Base-by-base conservation (phyloP, 129 eudicot genomes). In the Lactuca saligna region DNA sequence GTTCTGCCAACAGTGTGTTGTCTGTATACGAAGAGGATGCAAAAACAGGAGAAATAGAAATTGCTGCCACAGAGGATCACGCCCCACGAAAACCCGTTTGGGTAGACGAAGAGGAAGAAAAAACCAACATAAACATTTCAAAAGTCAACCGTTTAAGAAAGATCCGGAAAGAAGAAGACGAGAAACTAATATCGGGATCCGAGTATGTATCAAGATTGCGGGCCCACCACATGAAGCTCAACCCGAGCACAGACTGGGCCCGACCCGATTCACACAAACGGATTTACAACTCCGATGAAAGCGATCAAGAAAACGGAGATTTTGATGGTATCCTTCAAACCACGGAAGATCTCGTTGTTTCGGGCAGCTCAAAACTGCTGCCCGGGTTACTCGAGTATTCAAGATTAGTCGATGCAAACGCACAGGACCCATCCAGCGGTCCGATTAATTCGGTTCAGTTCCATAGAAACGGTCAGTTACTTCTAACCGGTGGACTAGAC, bases 161-260 rank as follows among this genome's bases (percentile, higher is more conserved):
- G 74, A 69, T 93, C 65, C 80, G 99, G 63, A 83, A 83, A 63
- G 90, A 81, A 74, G 99, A 89, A 86, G 90, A 74, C 10, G 97
- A 93, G 70, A 85, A 78, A 16, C 63, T 87, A 38, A 89, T 93
- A 17, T 69, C 87, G 11, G 99, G 95, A n/a, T 65, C 87, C 8
- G 79, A 85, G 0, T 93, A 93, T 63, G 95, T 84, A 5, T 75
- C 93, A 25, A 85, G 99, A 55, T 77, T 93, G 71, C 81, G 99
- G 78, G 99, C 97, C 68, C 99, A 87, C 34, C 99, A 93, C 63
- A 61, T 70, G 51, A 89, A 93, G 81, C 79, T 93, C 70, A 89
- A 87, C 80, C 95, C 92, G 9, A 75, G 86, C 35, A 89, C 97
- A 3, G 88, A 89, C 44, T 93, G 99, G 99, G 99, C 99, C 25